Evolutionary conservation across 805 yeast genomes (phyloP).

Genomic region (Saturnispora gosingensis): DNA sequence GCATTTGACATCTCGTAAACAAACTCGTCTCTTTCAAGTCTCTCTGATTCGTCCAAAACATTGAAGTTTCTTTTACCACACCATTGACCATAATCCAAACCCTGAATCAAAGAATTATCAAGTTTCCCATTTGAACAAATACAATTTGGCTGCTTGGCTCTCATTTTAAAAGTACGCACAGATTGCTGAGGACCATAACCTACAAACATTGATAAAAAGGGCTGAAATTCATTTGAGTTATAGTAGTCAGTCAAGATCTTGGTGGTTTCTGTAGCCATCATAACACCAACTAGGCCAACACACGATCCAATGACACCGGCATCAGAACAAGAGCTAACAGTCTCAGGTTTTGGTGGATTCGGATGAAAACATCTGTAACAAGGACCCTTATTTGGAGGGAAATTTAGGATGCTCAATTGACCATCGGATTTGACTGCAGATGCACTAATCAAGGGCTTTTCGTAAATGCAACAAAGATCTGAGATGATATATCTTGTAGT

Average conservation of each 20-base stretch:
- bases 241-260: slow-evolving; percentile 59
- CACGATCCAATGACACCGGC: slow-evolving; percentile 95
- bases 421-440: slow-evolving; percentile 91
- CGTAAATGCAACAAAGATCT: slow-evolving; percentile 65
- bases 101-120: slow-evolving; percentile 35
- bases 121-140: slow-evolving; percentile 46
- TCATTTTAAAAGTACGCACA: slow-evolving; percentile 69
- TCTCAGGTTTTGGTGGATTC: slow-evolving; percentile 74
- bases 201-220: slow-evolving; percentile 59
- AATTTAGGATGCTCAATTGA: slow-evolving; percentile 72
- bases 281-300: slow-evolving; percentile 82
- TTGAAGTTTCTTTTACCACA: slow-evolving; percentile 55
- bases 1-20: slow-evolving; percentile 8
- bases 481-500: slow-evolving; percentile 76
- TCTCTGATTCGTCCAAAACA: slow-evolving; percentile 34
- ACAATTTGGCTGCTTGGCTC: slow-evolving; percentile 55
- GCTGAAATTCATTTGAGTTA: slow-evolving; percentile 43
- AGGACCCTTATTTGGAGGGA: slow-evolving; percentile 52
- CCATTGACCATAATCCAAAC: slow-evolving; percentile 57
- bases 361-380: slow-evolving; percentile 95
- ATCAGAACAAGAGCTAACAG: slow-evolving; percentile 79
- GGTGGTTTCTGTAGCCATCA: slow-evolving; percentile 84
- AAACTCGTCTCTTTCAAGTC: slow-evolving; percentile 38
- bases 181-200: slow-evolving; percentile 55
- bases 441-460: slow-evolving; percentile 76